Base-by-base conservation (phyloP, 495 filamentous ascomycete genomes). In the Tuber brumale region DNA sequence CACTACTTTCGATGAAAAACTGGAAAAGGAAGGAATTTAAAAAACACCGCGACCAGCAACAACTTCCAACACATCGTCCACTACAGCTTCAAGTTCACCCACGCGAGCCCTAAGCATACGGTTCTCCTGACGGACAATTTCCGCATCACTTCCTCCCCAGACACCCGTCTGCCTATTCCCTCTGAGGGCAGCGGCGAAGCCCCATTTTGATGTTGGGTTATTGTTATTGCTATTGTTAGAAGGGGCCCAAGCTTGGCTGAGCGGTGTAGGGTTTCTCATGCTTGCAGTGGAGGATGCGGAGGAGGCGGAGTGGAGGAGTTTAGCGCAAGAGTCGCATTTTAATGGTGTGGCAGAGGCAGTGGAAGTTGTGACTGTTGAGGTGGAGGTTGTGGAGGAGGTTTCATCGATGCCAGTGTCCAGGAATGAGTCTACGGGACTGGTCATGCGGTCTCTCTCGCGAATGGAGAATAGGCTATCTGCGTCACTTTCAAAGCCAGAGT, bases 121-220 rank as follows among this genome's bases (percentile, higher is more conserved):
- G 76, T 94, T 95, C 85, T 95, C 92, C 57, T 90, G 90, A 75
- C 91, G 87, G 75, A 95, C 83, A 69, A 92, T 77, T 6, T 90
- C 87, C 44, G 93, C 88, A 19, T 92, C 89, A 76, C 71, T 90
- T 87, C 92, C 92, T 91, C 19, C 90, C 91, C 74, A 92, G 87
- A 42, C 89, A 89, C 51, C 88, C 85, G 61, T 90, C 87, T 75
- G 88, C 85, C 6, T 91, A 90, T 79, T 88, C 19, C 77, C 74
- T 37, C 79, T 73, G 1, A 73, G 81, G 35, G 81, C 37, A 8
- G 75, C 76, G 3, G 75, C 79, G 19, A 81, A 81, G 19, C 79
- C 79, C 79, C 79, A 81, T 71, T 80, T 81, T 43, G 78, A 75
- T 37, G 75, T 74, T 31, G 78, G 69, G 23, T 73, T 79, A 19